Evolutionary conservation across 2,329 filamentous ascomycete genomes (phyloP).

Genomic region (Penicillium sp.): DNA sequence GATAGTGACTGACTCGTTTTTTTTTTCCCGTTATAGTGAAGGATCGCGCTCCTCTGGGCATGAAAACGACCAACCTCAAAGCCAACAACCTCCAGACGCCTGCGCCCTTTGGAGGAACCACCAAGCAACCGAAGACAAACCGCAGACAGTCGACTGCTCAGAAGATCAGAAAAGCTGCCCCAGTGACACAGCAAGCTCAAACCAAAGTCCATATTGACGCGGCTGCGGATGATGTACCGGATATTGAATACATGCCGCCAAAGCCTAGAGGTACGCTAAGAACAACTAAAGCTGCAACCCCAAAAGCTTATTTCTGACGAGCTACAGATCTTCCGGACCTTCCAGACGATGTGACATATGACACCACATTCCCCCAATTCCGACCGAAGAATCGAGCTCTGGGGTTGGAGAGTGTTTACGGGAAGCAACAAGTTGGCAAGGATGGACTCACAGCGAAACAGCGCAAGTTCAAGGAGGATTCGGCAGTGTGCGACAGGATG

Average conservation of each 20-base stretch:
- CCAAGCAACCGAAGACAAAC: slow-evolving; percentile 53
- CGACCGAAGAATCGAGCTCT: slow-evolving; percentile 54
- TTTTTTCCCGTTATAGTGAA: slow-evolving; percentile 52
- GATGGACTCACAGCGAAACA: slow-evolving; percentile 64
- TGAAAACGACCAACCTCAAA: slow-evolving; percentile 97
- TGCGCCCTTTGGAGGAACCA: slow-evolving; percentile 60
- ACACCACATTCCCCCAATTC: slow-evolving; percentile 55
- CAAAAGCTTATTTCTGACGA: slow-evolving; percentile 40
- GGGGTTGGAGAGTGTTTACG: slow-evolving; percentile 53
- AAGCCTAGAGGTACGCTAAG: slow-evolving; percentile 54
- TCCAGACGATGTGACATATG: slow-evolving; percentile 47
- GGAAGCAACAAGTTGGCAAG: slow-evolving; percentile 47
- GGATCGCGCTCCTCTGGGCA: slow-evolving; percentile 77
- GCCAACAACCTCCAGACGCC: slow-evolving; percentile 65
- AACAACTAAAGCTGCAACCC: slow-evolving; percentile 14
- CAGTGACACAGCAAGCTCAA: slow-evolving; percentile 48
- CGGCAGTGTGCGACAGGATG: slow-evolving; percentile 61
- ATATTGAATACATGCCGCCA: slow-evolving; percentile 88
- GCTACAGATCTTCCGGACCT: slow-evolving; percentile 49
- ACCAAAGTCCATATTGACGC: slow-evolving; percentile 49
- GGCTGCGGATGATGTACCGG: slow-evolving; percentile 61
- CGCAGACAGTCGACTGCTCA: slow-evolving; percentile 61
- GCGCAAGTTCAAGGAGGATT: slow-evolving; percentile 68
- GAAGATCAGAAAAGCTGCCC: slow-evolving; percentile 58
- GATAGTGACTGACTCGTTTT: slow-evolving; percentile 9